phyloP scores from a whole-genome alignment of 441 rosid species.

The Populus trichocarpa region DNA sequence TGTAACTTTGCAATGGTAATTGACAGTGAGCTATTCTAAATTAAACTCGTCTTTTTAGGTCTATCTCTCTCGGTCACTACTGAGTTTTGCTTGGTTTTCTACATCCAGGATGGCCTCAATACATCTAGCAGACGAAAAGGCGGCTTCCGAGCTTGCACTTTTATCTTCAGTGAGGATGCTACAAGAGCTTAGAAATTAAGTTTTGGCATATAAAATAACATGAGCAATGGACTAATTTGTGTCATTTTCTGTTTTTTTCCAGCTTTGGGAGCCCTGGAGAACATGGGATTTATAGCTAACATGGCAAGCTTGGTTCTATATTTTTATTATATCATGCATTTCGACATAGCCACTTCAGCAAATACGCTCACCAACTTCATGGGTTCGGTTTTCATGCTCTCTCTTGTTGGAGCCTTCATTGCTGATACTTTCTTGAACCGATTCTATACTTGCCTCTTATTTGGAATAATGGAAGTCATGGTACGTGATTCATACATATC shows the following conservation, averaged over 20 bases:
- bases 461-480: conserved; percentile 28
- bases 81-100: background rate
- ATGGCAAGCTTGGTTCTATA: conserved; percentile 30
- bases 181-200: background rate
- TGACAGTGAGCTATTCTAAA: background rate
- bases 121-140: background rate
- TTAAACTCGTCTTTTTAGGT: background rate
- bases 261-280: conserved; percentile 21
- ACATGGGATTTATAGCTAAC: conserved; percentile 35
- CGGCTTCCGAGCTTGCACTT: background rate
- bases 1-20: background rate
- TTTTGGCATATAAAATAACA: background rate
- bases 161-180: background rate
- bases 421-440: conserved; percentile 31
- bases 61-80: background rate
- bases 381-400: conserved; percentile 31
- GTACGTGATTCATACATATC: conserved; percentile 7
- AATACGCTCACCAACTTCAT: conserved; percentile 29
- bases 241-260: background rate
- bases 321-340: conserved; percentile 17
- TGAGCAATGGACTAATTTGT: background rate
- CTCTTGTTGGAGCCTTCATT: conserved; percentile 28
- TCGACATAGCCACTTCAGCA: conserved; percentile 21
- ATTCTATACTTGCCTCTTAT: conserved; percentile 22
- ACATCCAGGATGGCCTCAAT: background rate